Base-by-base conservation (phyloP, 2,329 filamentous ascomycete species). In the Colletotrichum sp. region DNA sequence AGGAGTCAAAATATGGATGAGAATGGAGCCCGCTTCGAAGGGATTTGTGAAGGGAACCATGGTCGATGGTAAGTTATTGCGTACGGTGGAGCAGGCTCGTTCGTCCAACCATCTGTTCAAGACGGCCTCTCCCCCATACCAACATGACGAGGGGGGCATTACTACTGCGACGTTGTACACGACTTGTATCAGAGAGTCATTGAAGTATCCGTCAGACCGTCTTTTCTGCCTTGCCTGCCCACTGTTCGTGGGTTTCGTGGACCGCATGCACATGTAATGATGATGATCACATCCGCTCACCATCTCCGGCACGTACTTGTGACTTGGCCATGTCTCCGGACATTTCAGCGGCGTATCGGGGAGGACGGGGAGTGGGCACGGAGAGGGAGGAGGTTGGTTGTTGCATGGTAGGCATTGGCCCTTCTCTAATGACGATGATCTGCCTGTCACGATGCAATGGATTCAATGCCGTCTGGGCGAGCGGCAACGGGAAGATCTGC, bases 21-120 rank as follows among this genome's bases (percentile, higher is more conserved):
- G 55, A 60, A 75, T 43, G 61, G 72, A 36, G 30, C 61, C 36
- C 15, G n/a, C 52, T 61, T 28, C n/a, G 61, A 61, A 18, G 58
- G 60, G 58, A 24, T 64, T 26, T 61, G 70, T 71, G 68, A 24
- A 71, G 71, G 69, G 72, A 67, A 55, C 71, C 66, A 38, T n/a
- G 26, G 48, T 36, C 18, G 18, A 61, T 16, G 55, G 34, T 52
- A 55, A 32, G 18, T 10, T 62, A 24, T 56, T 30, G 64, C 48
- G 13, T 5, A 32, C 15, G 21, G 73, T 68, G 62, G 73, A 64
- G 32, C 13, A 52, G 18, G 52, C 43, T 21, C 30, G 26, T 73
- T 60, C 38, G 58, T 68, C 62, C 70, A 68, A 73, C 64, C 55
- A 75, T 68, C 26, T 30, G 62, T 4, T 24, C 18, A 62, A 52